Evolutionary conservation across 2,329 filamentous ascomycete species (phyloP).

Genomic region (Coleophoma crateriformis): DNA sequence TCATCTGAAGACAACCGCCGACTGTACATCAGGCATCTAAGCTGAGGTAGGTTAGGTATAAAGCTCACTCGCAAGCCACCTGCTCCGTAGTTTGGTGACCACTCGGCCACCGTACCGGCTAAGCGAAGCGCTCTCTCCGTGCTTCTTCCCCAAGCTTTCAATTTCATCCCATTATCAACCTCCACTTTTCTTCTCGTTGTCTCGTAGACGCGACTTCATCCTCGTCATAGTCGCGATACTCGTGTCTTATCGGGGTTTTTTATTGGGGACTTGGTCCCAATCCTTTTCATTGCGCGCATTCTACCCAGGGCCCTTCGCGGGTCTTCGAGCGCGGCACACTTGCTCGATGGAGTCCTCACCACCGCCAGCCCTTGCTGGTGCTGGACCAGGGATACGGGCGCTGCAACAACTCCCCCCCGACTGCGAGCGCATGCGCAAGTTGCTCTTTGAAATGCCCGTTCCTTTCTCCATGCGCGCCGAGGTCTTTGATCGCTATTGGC

Average conservation of each 20-base stretch:
- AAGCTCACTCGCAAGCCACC: too few relatives aligned
- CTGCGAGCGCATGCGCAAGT: conserved; percentile 4
- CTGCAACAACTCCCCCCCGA: conserved; percentile 3
- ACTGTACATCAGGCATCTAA: too few relatives aligned
- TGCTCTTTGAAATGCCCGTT: conserved; percentile 7
- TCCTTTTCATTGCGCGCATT: not conserved
- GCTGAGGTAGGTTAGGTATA: too few relatives aligned
- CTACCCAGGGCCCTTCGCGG: not conserved
- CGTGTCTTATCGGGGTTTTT: too few relatives aligned
- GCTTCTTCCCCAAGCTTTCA: too few relatives aligned
- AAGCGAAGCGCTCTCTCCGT: too few relatives aligned
- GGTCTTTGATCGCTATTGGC: conserved; percentile 6
- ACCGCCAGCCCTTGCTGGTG: not conserved
- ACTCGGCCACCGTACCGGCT: too few relatives aligned
- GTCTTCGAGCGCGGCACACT: not conserved
- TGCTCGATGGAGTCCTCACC: not conserved
- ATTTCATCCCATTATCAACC: not conserved
- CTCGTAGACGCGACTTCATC: not conserved
- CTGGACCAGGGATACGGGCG: not conserved
- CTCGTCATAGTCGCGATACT: not conserved
- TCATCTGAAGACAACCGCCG: too few relatives aligned
- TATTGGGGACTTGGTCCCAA: not conserved
- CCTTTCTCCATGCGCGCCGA: conserved; percentile 7
- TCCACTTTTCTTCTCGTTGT: not conserved
- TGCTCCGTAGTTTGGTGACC: too few relatives aligned